Conservation (phyloP, 2,329 filamentous ascomycete species). For the Monosporascus sp. region DNA sequence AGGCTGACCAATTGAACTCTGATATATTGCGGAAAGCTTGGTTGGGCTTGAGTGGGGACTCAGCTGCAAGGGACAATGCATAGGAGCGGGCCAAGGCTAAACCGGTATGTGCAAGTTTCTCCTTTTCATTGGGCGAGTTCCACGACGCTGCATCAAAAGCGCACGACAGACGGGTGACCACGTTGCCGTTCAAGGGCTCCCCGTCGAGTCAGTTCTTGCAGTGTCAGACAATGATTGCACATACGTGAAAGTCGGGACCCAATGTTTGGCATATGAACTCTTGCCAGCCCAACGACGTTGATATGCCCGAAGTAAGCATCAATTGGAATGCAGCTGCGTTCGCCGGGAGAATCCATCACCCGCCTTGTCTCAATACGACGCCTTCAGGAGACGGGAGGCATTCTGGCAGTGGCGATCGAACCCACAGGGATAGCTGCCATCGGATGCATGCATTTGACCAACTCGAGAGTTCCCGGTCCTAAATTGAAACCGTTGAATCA, state of each 20-base stretch:
- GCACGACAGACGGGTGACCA: conserved; percentile 15
- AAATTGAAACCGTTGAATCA: not conserved
- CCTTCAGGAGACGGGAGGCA: not conserved
- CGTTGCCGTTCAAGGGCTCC: conserved; percentile 8
- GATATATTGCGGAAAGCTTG: not conserved
- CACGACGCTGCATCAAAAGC: conserved; percentile 2
- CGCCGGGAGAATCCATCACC: too few species aligned
- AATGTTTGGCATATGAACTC: too few species aligned
- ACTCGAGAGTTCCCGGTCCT: not conserved
- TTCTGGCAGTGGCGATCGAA: not conserved
- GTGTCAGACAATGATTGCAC: not conserved
- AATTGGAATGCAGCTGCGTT: too few species aligned
- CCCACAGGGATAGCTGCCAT: not conserved
- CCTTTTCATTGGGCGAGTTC: not conserved
- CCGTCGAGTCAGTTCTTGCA: not conserved
- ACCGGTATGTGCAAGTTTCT: not conserved
- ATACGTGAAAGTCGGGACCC: not conserved
- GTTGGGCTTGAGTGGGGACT: not conserved
- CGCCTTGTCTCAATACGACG: too few species aligned
- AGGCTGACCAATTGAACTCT: not conserved
- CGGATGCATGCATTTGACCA: not conserved
- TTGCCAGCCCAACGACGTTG: too few species aligned
- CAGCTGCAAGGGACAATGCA: not conserved
- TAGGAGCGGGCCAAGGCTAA: not conserved
- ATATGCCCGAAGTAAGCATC: too few species aligned